Evolutionary conservation across 2,329 filamentous ascomycete species (phyloP).

Genomic region (Alternaria solani): DNA sequence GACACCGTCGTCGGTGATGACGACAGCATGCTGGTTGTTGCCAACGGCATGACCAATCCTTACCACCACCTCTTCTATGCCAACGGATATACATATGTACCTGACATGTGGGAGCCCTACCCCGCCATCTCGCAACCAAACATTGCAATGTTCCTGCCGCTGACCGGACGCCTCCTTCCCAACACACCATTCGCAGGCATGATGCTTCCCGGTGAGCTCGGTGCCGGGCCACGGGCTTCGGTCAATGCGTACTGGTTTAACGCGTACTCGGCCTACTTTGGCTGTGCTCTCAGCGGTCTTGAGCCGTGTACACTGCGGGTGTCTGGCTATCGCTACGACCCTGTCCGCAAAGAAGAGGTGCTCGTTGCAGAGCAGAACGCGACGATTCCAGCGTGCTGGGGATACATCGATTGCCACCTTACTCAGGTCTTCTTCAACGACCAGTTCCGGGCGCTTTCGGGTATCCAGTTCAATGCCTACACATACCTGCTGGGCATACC

Average conservation of each 20-base stretch:
- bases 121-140: slow-evolving; percentile 56
- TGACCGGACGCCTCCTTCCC: slow-evolving; percentile 35
- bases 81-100: slow-evolving; percentile 60
- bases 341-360: slow-evolving; percentile 45
- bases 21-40: slow-evolving; percentile 49
- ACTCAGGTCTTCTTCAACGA: slow-evolving; percentile 54
- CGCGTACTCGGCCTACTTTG: slow-evolving; percentile 56
- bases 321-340: slow-evolving; percentile 56
- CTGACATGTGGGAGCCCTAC: slow-evolving; percentile 56
- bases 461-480: slow-evolving; percentile 59
- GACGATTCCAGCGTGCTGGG: slow-evolving; percentile 54
- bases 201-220: slow-evolving; percentile 56
- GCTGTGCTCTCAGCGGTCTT: slow-evolving; percentile 55
- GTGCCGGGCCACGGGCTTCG: slow-evolving; percentile 54
- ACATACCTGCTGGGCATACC: slow-evolving; percentile 50
- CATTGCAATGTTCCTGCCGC: slow-evolving; percentile 58
- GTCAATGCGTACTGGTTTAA: slow-evolving; percentile 61
- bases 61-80: slow-evolving; percentile 63
- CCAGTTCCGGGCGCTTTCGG: slow-evolving; percentile 52
- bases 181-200: slow-evolving; percentile 44
- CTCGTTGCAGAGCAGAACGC: slow-evolving; percentile 49
- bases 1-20: slow-evolving; percentile 30
- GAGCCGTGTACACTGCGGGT: slow-evolving; percentile 55
- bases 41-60: slow-evolving; percentile 54
- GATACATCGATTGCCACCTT: slow-evolving; percentile 54